Evolutionary conservation across 768 basidiomycete genomes (phyloP), one percentile per base, ranked within the genome.

Genomic region (Phlebiopsis gigantea): DNA sequence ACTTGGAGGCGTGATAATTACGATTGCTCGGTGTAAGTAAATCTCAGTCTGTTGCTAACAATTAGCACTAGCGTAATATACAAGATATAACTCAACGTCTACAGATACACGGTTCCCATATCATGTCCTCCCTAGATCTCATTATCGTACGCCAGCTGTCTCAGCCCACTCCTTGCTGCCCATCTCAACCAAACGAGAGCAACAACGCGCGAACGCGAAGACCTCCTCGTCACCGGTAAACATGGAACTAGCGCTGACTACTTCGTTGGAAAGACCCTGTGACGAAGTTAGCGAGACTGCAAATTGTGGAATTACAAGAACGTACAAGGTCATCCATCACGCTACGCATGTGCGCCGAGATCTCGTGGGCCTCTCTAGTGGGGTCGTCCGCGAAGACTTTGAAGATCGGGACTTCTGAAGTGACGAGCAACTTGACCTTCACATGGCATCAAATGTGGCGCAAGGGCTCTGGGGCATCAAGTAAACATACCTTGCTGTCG

Each of bases 181-280:
- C 91, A 93, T 93, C 69, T 93, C 83, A 45, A 91, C 88, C 17
- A 93, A 74, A 44, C 92, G 79, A 22, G 89, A 92, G 66, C 90
- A 93, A 19, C 95, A 95, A 31, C 97, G 82, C 10, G 93, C 94
- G 69, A 98, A 99, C 0, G 97, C 97, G 68, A 99, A 99, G 0
- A 98, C 69, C 71, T 98, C 97, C 70, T 98, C 97, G 65, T 98
- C 95, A 3, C 96, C 95, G 0, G 87, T 88, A 68, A 98, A 98
- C 75, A 99, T 89, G 43, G 93, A 88, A 59, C 88, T 92, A 1
- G 78, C 76, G 30, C 93, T 90, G 17, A 96, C 88, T 19, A 80
- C 73, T 26, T 93, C 84, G 22, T 79, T 79, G 0, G 88, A 79
- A 0, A 98, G 75, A 19, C 93, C 93, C 92, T 95, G 61, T 29